Evolutionary conservation across 1,139 yeast species (phyloP).

Genomic region (Pneumocystis oryctolagi): DNA sequence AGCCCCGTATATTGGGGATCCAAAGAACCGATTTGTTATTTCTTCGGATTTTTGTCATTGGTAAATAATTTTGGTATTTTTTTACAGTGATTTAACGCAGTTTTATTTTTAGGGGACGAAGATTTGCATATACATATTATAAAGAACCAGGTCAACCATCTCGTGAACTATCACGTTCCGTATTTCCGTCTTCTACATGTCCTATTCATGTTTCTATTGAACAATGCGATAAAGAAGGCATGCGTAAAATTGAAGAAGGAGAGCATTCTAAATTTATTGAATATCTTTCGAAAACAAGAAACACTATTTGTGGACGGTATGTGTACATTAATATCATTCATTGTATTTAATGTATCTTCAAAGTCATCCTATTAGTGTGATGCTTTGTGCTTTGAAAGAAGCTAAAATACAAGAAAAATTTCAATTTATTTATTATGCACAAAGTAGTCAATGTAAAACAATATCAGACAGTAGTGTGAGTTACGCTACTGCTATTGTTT

Average conservation of each 20-base stretch:
- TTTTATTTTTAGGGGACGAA: constrained; percentile 38
- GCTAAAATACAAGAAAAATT: constrained; percentile 24
- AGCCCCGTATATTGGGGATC: constrained; percentile 40
- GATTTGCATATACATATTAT: constrained; percentile 17
- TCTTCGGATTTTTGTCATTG: constrained; percentile 95
- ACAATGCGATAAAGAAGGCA: constrained; percentile 50
- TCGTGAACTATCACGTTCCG: constrained; percentile 1
- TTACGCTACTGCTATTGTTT: constrained; percentile 70
- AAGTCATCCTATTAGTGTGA: constrained; percentile 51
- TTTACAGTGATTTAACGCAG: constrained; percentile 27
- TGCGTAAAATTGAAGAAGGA: constrained; percentile 31
- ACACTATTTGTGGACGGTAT: constrained; percentile 80
- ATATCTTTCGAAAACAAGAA: constrained; percentile 56
- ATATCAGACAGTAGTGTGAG: constrained; percentile 66
- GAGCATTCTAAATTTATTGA: constrained; percentile 48
- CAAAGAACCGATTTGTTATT: constrained; percentile 53
- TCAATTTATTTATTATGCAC: constrained; percentile 70
- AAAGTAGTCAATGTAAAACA: constrained; percentile 44
- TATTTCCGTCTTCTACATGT: constrained; percentile 15
- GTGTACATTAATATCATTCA: background rate
- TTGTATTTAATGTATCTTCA: no score
- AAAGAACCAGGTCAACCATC: constrained; percentile 15
- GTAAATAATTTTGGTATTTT: constrained; percentile 36
- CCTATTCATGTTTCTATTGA: constrained; percentile 64
- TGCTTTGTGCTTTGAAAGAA: constrained; percentile 39